Base-by-base conservation (phyloP, 495 filamentous ascomycete genomes). In the Neurospora terricola region DNA sequence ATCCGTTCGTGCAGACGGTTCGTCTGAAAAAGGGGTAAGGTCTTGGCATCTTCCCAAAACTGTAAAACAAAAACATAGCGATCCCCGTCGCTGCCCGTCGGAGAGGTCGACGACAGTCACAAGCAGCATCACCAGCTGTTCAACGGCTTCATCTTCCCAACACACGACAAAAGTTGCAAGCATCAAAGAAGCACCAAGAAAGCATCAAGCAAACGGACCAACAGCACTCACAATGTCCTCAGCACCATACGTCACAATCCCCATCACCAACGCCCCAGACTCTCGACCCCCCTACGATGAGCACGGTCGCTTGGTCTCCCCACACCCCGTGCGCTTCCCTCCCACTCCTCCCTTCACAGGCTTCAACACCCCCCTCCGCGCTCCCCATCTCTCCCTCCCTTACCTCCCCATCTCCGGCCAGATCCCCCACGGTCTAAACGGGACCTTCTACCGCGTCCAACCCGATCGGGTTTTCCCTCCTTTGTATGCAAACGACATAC, bases 371-470 rank as follows among this genome's bases (percentile, higher is more conserved):
- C 83, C 86, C 30, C 80, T 81, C 23, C 80, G 84, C 12, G 80
- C 88, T 38, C 85, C 87, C 75, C 85, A 82, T 37, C 82, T 84
- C 71, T 81, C 87, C 40, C 77, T 80, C 69, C 80, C 86, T 73
- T 12, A 54, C 18, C 83, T 87, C 54, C 86, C 87, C 71, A 80
- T 86, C 42, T 79, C 81, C 23, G 86, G 86, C 34, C 79, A 76
- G 42, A 86, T 88, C 69, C 86, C 86, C 3, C 59, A 76, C 21
- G 84, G 85, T 40, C 84, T 88, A 73, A 79, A 85, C 69, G 86
- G 86, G 8, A 88, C 86, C 12, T 88, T 87, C 75, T 88, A 83
- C 77, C 85, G 87, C 37, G 78, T 88, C 48, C 85, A 87, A 69
- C 86, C 86, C 70, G 83, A 85, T 73, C 78, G 83, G 72, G 81